Evolutionary conservation across 2,329 filamentous ascomycete genomes (phyloP).

Genomic region (Penicillium brevicompactum): DNA sequence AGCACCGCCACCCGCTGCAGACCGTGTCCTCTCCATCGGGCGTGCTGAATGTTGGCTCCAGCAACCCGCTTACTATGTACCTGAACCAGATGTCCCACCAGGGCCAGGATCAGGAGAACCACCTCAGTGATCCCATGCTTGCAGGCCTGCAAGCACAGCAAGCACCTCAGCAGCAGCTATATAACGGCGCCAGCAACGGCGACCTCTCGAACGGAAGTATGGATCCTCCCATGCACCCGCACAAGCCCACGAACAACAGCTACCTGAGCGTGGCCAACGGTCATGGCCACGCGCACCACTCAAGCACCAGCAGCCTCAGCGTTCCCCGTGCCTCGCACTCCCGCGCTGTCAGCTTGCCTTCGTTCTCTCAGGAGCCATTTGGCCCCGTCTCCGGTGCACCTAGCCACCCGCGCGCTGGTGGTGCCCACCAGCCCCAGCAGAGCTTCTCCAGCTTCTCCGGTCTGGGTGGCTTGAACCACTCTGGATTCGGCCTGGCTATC

Average conservation of each 20-base stretch:
- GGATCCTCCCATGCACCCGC: constrained; percentile 47
- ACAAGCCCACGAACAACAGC: constrained; percentile 68
- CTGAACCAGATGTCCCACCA: constrained; percentile 71
- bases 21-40: constrained; percentile 61
- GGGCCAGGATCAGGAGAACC: constrained; percentile 68
- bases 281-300: constrained; percentile 73
- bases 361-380: constrained; percentile 63
- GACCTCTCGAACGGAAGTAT: constrained; percentile 60
- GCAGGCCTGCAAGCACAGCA: constrained; percentile 59
- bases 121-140: constrained; percentile 46
- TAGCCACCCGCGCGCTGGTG: constrained; percentile 37
- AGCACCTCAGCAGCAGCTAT: constrained; percentile 74
- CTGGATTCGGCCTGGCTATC: constrained; percentile 62
- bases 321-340: constrained; percentile 64
- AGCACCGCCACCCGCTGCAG: constrained; percentile 62
- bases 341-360: constrained; percentile 85
- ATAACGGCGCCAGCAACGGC: constrained; percentile 71
- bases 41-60: constrained; percentile 75
- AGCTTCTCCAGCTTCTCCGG: constrained; percentile 63
- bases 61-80: constrained; percentile 92
- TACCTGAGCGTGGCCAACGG: constrained; percentile 55
- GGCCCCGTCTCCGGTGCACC: constrained; percentile 43
- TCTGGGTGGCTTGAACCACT: constrained; percentile 60
- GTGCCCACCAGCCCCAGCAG: constrained; percentile 48
- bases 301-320: constrained; percentile 60